A percentile compares a stretch with the other conserved stretches of the same genome.
Conservation (phyloP, 768 basidiomycete genomes). For the Phaeolepiota aurea region DNA sequence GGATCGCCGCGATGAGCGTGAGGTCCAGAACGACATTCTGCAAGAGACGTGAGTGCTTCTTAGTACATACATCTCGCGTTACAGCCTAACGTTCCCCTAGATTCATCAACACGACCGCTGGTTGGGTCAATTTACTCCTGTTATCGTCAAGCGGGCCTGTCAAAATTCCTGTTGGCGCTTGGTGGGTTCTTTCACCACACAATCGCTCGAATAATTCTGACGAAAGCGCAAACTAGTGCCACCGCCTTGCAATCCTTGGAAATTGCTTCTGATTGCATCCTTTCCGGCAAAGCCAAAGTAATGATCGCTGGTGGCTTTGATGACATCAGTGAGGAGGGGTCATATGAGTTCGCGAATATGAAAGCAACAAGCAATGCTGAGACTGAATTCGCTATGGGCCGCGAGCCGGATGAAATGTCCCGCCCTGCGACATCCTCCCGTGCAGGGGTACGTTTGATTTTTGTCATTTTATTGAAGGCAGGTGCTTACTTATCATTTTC, state of each 20-base stretch:
- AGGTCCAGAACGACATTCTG: conserved; percentile 96
- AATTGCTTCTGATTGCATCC: conserved; percentile 93
- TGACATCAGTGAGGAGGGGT: conserved; percentile 96
- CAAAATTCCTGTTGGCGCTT: conserved; percentile 98
- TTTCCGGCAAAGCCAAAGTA: conserved; percentile 95
- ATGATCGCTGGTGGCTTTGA: conserved; percentile 99
- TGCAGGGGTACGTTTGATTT: conserved; percentile 76
- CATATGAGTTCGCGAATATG: conserved; percentile 99
- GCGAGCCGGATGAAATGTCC: conserved; percentile 98
- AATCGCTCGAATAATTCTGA: conserved; percentile 4
- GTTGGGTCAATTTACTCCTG: conserved; percentile 93
- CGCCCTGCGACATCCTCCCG: conserved; percentile 95
- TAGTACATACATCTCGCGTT: background rate
- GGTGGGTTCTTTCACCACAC: conserved; percentile 42
- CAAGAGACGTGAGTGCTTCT: conserved; percentile 83
- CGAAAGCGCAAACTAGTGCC: conserved; percentile 42
- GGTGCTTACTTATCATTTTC: conserved; percentile 1
- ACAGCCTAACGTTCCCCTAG: conserved; percentile 31
- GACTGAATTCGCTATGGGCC: conserved; percentile 97
- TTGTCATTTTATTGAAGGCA: conserved; percentile 7
- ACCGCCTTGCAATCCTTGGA: conserved; percentile 97
- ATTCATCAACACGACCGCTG: conserved; percentile 98
- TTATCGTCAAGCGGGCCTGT: conserved; percentile 96
- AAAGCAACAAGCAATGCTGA: conserved; percentile 97
- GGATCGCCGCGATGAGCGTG: conserved; percentile 95